A percentile compares a stretch with the other conserved stretches of the same genome.
Conservation (phyloP, 768 basidiomycete genomes). For the Lactarius deliciosus region DNA sequence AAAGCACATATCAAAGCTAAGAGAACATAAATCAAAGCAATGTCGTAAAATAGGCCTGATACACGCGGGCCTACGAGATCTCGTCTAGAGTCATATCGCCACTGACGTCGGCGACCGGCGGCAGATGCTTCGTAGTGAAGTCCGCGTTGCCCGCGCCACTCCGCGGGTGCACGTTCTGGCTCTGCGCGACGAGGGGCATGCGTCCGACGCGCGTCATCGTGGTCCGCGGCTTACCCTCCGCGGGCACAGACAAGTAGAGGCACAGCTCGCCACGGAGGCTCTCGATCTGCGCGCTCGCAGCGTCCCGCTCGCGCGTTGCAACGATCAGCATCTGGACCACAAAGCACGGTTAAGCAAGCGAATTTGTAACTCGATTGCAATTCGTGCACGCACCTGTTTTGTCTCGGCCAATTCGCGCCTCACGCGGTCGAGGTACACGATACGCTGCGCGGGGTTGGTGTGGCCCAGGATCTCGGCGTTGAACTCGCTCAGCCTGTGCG, state of each 20-base stretch:
- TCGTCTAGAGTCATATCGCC: conserved; percentile 38
- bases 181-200: conserved; percentile 32
- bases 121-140: conserved; percentile 22
- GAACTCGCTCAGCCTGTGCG: conserved; percentile 68
- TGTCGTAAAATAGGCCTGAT: neutral
- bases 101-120: conserved; percentile 26
- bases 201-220: conserved; percentile 38
- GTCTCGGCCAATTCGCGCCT: conserved; percentile 75
- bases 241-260: conserved; percentile 39
- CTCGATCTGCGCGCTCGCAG: conserved; percentile 34
- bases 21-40: conserved; percentile 7
- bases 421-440: conserved; percentile 84
- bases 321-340: conserved; percentile 35
- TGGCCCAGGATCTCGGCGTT: conserved; percentile 87
- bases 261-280: conserved; percentile 37
- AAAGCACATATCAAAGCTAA: neutral
- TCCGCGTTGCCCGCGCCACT: neutral
- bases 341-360: neutral
- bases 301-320: conserved; percentile 37
- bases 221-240: conserved; percentile 36
- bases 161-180: conserved; percentile 24
- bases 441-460: conserved; percentile 79
- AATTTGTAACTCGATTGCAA: neutral
- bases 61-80: conserved; percentile 22
- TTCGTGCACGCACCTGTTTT: conserved; percentile 57